Percentiles rank a stretch among this genome's conserved stretches.
phyloP scores from a whole-genome alignment of 495 filamentous ascomycete genomes.

The Patellaria atrata region DNA sequence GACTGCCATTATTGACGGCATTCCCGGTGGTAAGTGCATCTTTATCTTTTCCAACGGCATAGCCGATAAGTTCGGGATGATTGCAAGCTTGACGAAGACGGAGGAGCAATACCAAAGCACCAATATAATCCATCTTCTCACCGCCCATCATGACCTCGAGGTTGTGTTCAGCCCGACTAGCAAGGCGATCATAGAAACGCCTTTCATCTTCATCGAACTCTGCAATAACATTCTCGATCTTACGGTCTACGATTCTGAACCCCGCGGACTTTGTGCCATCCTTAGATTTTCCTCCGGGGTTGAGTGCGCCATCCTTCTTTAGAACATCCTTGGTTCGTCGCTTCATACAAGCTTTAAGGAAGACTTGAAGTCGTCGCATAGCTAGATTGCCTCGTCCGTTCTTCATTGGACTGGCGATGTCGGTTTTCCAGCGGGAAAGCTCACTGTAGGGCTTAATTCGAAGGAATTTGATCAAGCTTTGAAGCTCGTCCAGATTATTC shows the following conservation, averaged over 20 bases:
- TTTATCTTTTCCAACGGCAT: slow-evolving; percentile 71
- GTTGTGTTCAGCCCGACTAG: slow-evolving; percentile 68
- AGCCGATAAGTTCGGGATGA: slow-evolving; percentile 73
- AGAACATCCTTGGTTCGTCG: slow-evolving; percentile 89
- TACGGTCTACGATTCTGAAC: slow-evolving; percentile 78
- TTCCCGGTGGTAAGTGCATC: slow-evolving; percentile 63
- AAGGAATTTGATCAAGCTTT: slow-evolving; percentile 82
- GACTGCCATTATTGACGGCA: no score
- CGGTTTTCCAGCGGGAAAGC: slow-evolving; percentile 66
- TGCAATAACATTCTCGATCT: slow-evolving; percentile 63
- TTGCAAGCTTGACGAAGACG: slow-evolving; percentile 88
- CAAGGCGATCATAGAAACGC: slow-evolving; percentile 71
- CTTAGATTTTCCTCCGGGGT: slow-evolving; percentile 47
- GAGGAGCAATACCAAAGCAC: slow-evolving; percentile 74
- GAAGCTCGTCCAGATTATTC: slow-evolving; percentile 94
- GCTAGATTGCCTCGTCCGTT: slow-evolving; percentile 74
- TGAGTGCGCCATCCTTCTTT: slow-evolving; percentile 64
- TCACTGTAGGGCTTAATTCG: slow-evolving; percentile 84
- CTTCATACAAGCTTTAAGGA: slow-evolving; percentile 91
- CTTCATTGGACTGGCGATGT: slow-evolving; percentile 75
- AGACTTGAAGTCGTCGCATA: slow-evolving; percentile 69
- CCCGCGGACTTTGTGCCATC: slow-evolving; percentile 37
- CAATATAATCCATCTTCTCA: slow-evolving; percentile 58
- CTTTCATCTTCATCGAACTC: slow-evolving; percentile 69
- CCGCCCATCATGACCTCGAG: slow-evolving; percentile 77